Evolutionary conservation across 306 rosid genomes (phyloP).

Genomic region (Rubus idaeus): DNA sequence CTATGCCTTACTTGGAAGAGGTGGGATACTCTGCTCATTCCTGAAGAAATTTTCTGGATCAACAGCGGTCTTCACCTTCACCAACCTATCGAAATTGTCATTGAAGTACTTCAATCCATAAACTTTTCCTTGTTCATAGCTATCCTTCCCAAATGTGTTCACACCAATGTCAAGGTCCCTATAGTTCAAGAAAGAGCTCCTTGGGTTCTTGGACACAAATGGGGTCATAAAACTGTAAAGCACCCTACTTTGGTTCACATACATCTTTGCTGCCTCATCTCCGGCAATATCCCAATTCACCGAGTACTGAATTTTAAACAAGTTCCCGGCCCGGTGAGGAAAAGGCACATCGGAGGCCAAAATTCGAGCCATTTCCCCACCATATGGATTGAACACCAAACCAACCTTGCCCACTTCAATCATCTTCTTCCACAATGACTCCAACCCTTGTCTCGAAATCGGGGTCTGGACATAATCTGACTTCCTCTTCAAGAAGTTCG

Average conservation of each 20-base stretch:
- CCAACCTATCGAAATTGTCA: slow-evolving; percentile 58
- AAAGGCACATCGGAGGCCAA: slow-evolving; percentile 54
- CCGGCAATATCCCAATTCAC: slow-evolving; percentile 50
- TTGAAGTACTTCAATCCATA: slow-evolving; percentile 63
- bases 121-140: slow-evolving; percentile 49
- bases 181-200: slow-evolving; percentile 64
- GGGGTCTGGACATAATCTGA: slow-evolving; percentile 65
- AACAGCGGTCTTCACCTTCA: slow-evolving; percentile 53
- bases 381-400: slow-evolving; percentile 73
- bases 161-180: slow-evolving; percentile 79
- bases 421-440: slow-evolving; percentile 49
- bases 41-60: slow-evolving; percentile 72
- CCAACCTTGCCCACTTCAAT: slow-evolving; percentile 51
- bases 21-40: slow-evolving; percentile 76
- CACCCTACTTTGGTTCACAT: slow-evolving; percentile 39
- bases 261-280: slow-evolving; percentile 23
- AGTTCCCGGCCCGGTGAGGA: slow-evolving; percentile 66
- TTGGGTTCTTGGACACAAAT: slow-evolving; percentile 76
- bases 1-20: slow-evolving; percentile 34
- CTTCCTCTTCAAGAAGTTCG: slow-evolving; percentile 43
- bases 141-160: slow-evolving; percentile 34
- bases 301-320: slow-evolving; percentile 67
- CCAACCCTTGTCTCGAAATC: slow-evolving; percentile 50
- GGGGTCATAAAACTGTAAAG: slow-evolving; percentile 61
- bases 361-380: slow-evolving; percentile 66